phyloP scores from a whole-genome alignment of 2,329 filamentous ascomycete genomes.

The Claviceps purpurea region DNA sequence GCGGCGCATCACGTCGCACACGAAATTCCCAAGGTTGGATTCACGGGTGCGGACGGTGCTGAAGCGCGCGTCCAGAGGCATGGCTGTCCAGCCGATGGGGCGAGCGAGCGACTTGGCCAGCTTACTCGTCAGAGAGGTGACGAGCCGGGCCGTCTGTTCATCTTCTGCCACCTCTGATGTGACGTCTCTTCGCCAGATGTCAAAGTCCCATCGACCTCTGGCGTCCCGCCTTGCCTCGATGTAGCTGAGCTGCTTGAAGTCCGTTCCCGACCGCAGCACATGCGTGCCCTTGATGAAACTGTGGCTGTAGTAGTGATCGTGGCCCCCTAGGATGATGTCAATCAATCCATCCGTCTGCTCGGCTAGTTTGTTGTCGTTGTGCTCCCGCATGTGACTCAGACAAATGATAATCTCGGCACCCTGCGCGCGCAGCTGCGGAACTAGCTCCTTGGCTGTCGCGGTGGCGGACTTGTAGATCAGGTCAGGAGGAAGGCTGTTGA shows the following conservation, averaged over 20 bases:
- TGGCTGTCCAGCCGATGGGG: slow-evolving; percentile 69
- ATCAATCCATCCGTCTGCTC: slow-evolving; percentile 58
- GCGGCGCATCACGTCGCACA: slow-evolving; percentile 80
- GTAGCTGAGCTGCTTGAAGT: slow-evolving; percentile 88
- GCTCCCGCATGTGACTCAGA: slow-evolving; percentile 74
- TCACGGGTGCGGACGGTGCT: slow-evolving; percentile 65
- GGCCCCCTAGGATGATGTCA: slow-evolving; percentile 77
- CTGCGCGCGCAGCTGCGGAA: slow-evolving; percentile 57
- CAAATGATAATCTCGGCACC: slow-evolving; percentile 76
- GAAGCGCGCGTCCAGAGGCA: slow-evolving; percentile 75
- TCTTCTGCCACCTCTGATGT: slow-evolving; percentile 56
- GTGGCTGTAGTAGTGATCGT: slow-evolving; percentile 83
- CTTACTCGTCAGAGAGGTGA: slow-evolving; percentile 56
- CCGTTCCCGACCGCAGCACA: slow-evolving; percentile 73
- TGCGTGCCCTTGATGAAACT: slow-evolving; percentile 66
- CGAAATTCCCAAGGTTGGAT: slow-evolving; percentile 80
- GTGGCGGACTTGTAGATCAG: slow-evolving; percentile 71
- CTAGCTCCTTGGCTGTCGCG: slow-evolving; percentile 60
- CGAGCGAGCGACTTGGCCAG: slow-evolving; percentile 68
- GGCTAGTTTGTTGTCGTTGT: slow-evolving; percentile 79
- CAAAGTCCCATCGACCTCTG: slow-evolving; percentile 55
- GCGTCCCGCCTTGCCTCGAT: slow-evolving; percentile 52
- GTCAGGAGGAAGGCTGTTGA: slow-evolving; percentile 72
- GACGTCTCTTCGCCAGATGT: slow-evolving; percentile 63
- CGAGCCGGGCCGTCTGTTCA: slow-evolving; percentile 43